These are phyloP conservation scores for Aechmea fasciata DNA, from an alignment of 176 grass and related monocot genomes.

Conservation along the genomic window DNA sequence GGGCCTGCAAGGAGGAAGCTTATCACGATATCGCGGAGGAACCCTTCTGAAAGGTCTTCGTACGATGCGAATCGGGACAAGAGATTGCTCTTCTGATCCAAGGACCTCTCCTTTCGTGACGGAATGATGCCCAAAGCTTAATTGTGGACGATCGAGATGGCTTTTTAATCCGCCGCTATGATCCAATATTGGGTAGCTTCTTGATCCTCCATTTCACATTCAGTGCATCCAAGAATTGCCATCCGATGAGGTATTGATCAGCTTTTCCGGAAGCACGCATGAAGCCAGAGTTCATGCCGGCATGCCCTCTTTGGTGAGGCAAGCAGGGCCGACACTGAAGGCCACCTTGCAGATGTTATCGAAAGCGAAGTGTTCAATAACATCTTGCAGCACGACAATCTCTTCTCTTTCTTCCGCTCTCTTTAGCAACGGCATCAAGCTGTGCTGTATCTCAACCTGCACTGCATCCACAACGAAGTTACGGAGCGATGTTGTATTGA, in stretches of 20 bases:
- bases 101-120: conserved; percentile 55
- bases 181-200: conserved; percentile 43
- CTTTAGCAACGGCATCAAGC: conserved; percentile 60
- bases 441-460: conserved; percentile 40
- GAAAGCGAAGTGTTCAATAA: conserved; percentile 58
- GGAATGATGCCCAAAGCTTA: conserved; percentile 58
- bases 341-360: conserved; percentile 84
- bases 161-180: conserved; percentile 48
- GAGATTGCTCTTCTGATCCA: conserved; percentile 34
- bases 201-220: conserved; percentile 63
- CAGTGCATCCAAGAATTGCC: conserved; percentile 42
- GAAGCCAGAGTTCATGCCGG: conserved; percentile 46
- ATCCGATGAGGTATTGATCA: conserved; percentile 54
- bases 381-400: conserved; percentile 60
- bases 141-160: conserved; percentile 47
- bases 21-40: neutral
- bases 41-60: conserved; percentile 22
- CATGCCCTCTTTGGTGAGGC: conserved; percentile 33
- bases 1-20: too few relatives aligned
- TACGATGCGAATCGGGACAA: too few relatives aligned
- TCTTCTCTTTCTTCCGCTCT: conserved; percentile 16
- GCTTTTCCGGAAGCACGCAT: conserved; percentile 60
- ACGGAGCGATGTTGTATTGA: conserved; percentile 33
- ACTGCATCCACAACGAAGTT: conserved; percentile 36
- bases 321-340: conserved; percentile 56